Evolutionary conservation across 208 protist genomes (phyloP), one percentile per base, ranked within the genome.

Genomic region (Crithidia brevicula): DNA sequence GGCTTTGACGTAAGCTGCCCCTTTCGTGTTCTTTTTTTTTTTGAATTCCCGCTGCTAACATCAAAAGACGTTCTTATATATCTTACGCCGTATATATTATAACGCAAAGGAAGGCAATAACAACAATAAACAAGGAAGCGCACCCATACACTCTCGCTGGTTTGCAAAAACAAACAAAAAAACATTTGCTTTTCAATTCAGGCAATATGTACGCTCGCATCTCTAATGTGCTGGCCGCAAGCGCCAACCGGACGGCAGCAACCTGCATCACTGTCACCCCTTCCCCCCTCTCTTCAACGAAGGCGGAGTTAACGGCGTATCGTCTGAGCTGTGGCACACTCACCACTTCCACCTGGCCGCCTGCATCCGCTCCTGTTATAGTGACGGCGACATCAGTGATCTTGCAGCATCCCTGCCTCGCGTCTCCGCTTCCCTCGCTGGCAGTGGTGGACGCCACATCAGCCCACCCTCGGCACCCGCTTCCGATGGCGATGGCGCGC

Each of bases 271-370:
- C 27, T 28, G 40, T 50, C 16, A 9, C 40, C 20, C 18, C 56
- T n/a, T 33, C n/a, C n/a, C n/a, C n/a, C 18, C 42, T 7, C 9
- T 18, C 8, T 22, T 18, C 16, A 47, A 20, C 16, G 42, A 20
- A 47, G 16, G 16, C 5, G 16, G 13, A 20, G 6, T 18, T 13
- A n/a, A 20, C 43, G 43, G 7, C 43, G 42, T 63, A 63, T 43
- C 4, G 25, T 2, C 25, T 63, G 43, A 30, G 18, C 8, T 63
- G 43, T n/a, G 58, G 58, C 27, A 63, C 58, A 2, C 5, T 63
- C 5, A 40, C 25, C 43, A 63, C 42, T 20, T 34, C 58, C 58
- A 63, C 28, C 43, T 63, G 58, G 58, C 58, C 58, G 3, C 58
- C 43, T 15, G 4, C n/a, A 2, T 20, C 40, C 15, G 28, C 15